Percentiles rank a stretch among this genome's conserved stretches.
phyloP scores from a whole-genome alignment of 2,329 filamentous ascomycete genomes.

The Colletotrichum zoysiae region DNA sequence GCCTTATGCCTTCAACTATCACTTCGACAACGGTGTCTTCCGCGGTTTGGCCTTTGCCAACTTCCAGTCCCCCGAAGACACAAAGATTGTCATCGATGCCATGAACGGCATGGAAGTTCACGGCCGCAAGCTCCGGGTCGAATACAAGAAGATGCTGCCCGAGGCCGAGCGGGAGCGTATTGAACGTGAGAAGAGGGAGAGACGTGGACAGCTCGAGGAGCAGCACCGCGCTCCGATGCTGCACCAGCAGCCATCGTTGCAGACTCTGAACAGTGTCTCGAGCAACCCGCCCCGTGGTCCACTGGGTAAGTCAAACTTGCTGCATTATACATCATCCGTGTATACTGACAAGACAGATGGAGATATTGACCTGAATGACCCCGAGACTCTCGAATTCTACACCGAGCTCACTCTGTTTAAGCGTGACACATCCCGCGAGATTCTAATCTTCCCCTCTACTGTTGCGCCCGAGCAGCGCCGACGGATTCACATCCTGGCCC shows the following conservation, averaged over 20 bases:
- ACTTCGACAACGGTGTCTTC: conserved; percentile 98
- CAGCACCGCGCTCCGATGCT: conserved; percentile 86
- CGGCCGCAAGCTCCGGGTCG: conserved; percentile 92
- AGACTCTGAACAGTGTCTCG: conserved; percentile 77
- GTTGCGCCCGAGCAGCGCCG: conserved; percentile 87
- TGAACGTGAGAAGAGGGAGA: conserved; percentile 95
- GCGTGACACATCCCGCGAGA: conserved; percentile 80
- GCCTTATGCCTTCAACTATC: conserved; percentile 99
- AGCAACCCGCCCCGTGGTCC: conserved; percentile 68
- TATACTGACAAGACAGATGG: conserved; percentile 47
- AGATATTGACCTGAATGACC: conserved; percentile 93
- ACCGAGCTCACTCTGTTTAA: conserved; percentile 92
- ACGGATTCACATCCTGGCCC: conserved; percentile 92
- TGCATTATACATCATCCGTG: conserved; percentile 36
- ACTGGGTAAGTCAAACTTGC: conserved; percentile 28
- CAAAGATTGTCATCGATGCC: conserved; percentile 88
- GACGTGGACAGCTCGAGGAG: conserved; percentile 94
- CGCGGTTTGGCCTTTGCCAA: conserved; percentile 96
- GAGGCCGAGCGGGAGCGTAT: conserved; percentile 95
- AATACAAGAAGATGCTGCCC: conserved; percentile 99
- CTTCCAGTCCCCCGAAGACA: conserved; percentile 96
- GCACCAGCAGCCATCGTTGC: conserved; percentile 88
- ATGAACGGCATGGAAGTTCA: conserved; percentile 98
- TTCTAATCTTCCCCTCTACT: conserved; percentile 84
- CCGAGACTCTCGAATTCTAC: conserved; percentile 87